phyloP scores from a whole-genome alignment of 768 basidiomycete genomes.

The Lactarius deliciosus region DNA sequence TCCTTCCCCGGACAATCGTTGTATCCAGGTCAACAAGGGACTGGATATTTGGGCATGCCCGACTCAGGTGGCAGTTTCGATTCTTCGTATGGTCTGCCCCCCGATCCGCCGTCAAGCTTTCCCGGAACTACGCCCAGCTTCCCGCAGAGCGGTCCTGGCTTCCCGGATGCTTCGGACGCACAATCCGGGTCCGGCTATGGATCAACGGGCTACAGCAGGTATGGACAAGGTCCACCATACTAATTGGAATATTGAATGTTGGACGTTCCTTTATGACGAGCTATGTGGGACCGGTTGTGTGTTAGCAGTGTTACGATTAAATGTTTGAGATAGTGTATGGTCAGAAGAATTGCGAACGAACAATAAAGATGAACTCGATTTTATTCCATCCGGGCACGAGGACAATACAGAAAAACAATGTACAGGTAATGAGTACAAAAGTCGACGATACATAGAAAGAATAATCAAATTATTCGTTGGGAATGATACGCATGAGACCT shows the following conservation, averaged over 20 bases:
- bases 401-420: background rate
- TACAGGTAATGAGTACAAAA: background rate
- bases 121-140: conserved; percentile 8
- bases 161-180: conserved; percentile 28
- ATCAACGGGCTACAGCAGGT: conserved; percentile 4
- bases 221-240: conserved; percentile 20
- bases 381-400: background rate
- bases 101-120: conserved; percentile 12
- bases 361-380: background rate
- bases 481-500: conserved; percentile 73
- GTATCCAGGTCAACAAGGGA: conserved; percentile 25
- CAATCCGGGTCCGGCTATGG: conserved; percentile 23
- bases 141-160: conserved; percentile 9
- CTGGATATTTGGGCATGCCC: conserved; percentile 6
- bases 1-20: conserved; percentile 21
- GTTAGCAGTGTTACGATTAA: background rate
- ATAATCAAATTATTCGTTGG: conserved; percentile 34
- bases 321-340: background rate
- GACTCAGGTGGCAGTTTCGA: conserved; percentile 9
- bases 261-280: background rate
- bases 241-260: conserved; percentile 16
- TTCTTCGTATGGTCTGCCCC: conserved; percentile 23
- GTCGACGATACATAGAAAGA: background rate
- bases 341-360: background rate
- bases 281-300: background rate